Evolutionary conservation across 2,329 filamentous ascomycete genomes (phyloP).

Genomic region (Monosporascus sp.): DNA sequence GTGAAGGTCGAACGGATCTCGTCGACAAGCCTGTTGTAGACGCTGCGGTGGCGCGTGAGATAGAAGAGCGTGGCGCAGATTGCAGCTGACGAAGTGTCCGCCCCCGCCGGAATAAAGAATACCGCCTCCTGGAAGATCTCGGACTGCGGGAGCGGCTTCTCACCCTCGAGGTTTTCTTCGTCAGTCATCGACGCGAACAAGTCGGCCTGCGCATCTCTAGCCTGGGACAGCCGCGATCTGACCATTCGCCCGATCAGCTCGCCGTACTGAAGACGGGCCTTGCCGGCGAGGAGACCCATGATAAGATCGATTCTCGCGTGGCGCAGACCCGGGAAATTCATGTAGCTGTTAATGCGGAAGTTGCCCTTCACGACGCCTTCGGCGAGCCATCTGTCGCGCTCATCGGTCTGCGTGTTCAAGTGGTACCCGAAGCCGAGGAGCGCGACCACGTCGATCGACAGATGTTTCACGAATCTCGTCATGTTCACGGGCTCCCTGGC

Average conservation of each 20-base stretch:
- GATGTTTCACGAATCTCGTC: neutral
- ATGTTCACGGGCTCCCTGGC: neutral
- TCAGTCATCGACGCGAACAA: neutral
- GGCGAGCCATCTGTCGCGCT: neutral
- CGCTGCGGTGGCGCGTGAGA: neutral
- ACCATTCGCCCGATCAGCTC: neutral
- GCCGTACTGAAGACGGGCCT: neutral
- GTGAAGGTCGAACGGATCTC: neutral
- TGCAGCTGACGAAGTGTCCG: neutral
- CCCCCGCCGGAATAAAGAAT: neutral
- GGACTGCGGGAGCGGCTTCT: neutral
- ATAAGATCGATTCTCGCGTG: neutral
- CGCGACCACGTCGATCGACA: neutral
- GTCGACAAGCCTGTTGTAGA: neutral
- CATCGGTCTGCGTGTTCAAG: neutral
- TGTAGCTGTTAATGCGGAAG: neutral
- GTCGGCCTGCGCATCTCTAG: neutral
- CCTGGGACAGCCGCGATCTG: neutral
- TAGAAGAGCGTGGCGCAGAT: neutral
- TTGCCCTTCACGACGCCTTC: neutral
- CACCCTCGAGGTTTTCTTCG: neutral
- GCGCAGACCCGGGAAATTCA: neutral
- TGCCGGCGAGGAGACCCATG: neutral
- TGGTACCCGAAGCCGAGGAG: neutral
- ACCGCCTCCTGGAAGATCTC: neutral